Base-by-base conservation (phyloP, 2,329 filamentous ascomycete species). In the Beauveria australis region DNA sequence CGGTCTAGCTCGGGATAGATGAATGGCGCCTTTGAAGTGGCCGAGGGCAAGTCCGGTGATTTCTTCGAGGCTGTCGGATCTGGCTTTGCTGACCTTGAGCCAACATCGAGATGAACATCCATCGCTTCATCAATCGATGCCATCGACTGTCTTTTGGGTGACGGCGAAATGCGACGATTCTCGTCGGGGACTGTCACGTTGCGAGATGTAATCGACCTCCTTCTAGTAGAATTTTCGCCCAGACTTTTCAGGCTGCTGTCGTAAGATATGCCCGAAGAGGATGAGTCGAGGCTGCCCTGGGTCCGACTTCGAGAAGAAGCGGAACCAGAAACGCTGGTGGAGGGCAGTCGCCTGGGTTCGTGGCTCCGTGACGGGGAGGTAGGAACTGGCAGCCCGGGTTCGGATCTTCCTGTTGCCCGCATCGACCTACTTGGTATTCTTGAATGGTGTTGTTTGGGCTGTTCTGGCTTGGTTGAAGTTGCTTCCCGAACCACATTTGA, bases 1-100 rank as follows among this genome's bases (percentile, higher is more conserved):
- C 84, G 78, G 68, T 87, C 84, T 19, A 87, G 71, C 65, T 87
- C 84, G 2, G 84, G 84, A 64, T 82, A 83, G 59, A 82, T 78
- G 14, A 75, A 77, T 44, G 79, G 75, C 7, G 77, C 71, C 24
- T 77, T 78, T 7, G 71, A 67, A 26, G 67, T 68, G 0, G 72
- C 67, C 47, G 71, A 75, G 40, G 72, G 70, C 40, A 75, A 65
- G 46, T 81, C 79, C 24, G 75, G 63, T n/a, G 70, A 70, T 44
- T 79, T 78, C 9, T 75, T 72, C 10, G 73, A 62, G 46, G 73
- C 73, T n/a, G 77, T 72, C 46, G 79, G 76, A 44, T 73, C 73
- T 0, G 79, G 77, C 49, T 76, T 81, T 41, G 0, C 76, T 77
- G 47, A 3, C 22, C 22, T 51, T n/a, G 46, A n/a, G 10, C 48